These are phyloP conservation scores for Lipomyces starkeyi DNA, from an alignment of 805 yeast species.

Conservation along the genomic window DNA sequence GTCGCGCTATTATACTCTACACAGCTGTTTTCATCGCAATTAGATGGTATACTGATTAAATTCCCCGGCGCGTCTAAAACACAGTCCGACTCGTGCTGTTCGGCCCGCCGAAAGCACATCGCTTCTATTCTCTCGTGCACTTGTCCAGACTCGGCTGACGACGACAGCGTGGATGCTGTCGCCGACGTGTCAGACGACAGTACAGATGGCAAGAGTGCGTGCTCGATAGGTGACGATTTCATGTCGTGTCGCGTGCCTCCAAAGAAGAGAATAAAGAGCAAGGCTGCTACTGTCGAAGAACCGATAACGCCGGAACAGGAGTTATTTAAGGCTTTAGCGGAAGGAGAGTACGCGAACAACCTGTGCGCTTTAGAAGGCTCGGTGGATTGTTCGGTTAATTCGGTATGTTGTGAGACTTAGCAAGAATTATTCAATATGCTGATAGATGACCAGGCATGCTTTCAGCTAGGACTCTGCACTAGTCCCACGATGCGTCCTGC, in stretches of 20 bases:
- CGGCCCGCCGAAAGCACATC: constrained; percentile 7
- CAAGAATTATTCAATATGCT: not conserved
- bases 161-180: not conserved
- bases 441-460: constrained; percentile 18
- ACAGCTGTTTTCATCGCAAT: not conserved
- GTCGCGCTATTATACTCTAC: constrained; percentile 8
- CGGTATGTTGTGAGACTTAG: constrained; percentile 13
- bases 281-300: not conserved
- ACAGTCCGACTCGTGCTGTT: constrained; percentile 8
- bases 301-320: constrained; percentile 13
- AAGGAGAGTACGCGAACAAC: constrained; percentile 23
- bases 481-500: constrained; percentile 3
- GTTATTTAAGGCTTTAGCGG: constrained; percentile 15
- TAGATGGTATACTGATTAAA: not conserved
- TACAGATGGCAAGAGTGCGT: constrained; percentile 6
- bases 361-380: constrained; percentile 20
- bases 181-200: not conserved
- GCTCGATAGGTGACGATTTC: constrained; percentile 37
- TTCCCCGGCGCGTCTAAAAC: not conserved
- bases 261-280: not conserved
- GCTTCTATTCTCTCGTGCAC: not conserved
- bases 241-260: constrained; percentile 30
- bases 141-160: constrained; percentile 11
- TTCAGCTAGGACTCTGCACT: constrained; percentile 31
- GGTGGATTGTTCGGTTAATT: constrained; percentile 15